Evolutionary conservation across 495 filamentous ascomycete genomes (phyloP).

Genomic region (Cudoniella acicularis): DNA sequence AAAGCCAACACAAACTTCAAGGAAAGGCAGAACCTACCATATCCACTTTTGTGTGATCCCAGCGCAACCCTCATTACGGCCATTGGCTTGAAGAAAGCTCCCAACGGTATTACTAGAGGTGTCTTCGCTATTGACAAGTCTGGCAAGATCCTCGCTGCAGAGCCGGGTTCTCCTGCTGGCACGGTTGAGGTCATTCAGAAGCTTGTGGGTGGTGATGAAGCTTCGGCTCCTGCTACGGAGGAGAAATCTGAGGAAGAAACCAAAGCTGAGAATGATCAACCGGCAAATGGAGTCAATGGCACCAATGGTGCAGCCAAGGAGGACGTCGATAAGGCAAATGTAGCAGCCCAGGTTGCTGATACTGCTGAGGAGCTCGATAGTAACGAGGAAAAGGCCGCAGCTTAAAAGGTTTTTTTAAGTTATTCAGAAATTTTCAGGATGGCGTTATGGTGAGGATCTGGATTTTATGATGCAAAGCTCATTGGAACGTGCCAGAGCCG

Average conservation of each 20-base stretch:
- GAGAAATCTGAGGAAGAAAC: slow-evolving; percentile 1
- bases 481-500: too few relatives aligned
- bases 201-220: slow-evolving; percentile 34
- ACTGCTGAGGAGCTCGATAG: slow-evolving; percentile 26
- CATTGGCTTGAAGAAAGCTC: slow-evolving; percentile 71
- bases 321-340: slow-evolving; percentile 17
- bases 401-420: not conserved
- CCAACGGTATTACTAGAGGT: slow-evolving; percentile 75
- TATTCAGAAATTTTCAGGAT: not conserved
- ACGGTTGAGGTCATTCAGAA: slow-evolving; percentile 48
- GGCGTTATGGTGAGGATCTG: not conserved
- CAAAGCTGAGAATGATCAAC: not conserved
- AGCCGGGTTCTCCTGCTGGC: slow-evolving; percentile 54
- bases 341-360: slow-evolving; percentile 23
- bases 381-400: slow-evolving; percentile 14
- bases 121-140: slow-evolving; percentile 83
- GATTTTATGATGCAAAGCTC: too few relatives aligned
- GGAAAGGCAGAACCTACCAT: slow-evolving; percentile 83
- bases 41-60: slow-evolving; percentile 83
- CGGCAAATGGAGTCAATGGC: not conserved
- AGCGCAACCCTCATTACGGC: slow-evolving; percentile 65
- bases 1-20: slow-evolving; percentile 91
- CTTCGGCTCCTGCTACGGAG: slow-evolving; percentile 3
- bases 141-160: slow-evolving; percentile 60
- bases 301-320: slow-evolving; percentile 23